Evolutionary conservation across 1,139 yeast genomes (phyloP).

Genomic region (Hansenula sp.): DNA sequence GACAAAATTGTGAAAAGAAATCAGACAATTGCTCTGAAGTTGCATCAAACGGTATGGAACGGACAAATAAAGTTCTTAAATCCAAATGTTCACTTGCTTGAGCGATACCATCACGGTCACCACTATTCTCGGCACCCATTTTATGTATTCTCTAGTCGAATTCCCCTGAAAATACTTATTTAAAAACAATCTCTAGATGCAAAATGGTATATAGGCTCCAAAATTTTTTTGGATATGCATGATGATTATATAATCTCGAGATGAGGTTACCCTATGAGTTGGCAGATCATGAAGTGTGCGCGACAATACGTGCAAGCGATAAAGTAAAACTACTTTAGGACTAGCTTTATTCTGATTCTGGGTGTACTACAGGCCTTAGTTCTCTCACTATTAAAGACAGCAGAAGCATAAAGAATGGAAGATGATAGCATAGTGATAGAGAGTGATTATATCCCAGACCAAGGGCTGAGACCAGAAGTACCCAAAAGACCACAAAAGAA

Average conservation of each 20-base stretch:
- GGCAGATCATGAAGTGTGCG: too few species aligned
- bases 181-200: neutral
- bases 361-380: too few species aligned
- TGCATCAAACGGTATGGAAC: constrained; percentile 77
- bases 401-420: constrained; percentile 1
- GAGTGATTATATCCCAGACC: neutral
- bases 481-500: constrained; percentile 14
- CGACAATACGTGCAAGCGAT: too few species aligned
- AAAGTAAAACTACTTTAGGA: too few species aligned
- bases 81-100: constrained; percentile 26
- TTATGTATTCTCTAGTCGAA: neutral
- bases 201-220: neutral
- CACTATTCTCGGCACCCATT: constrained; percentile 5
- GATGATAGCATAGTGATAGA: neutral
- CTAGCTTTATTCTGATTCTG: too few species aligned
- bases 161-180: neutral
- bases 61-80: constrained; percentile 71
- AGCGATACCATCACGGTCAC: neutral
- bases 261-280: neutral
- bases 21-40: constrained; percentile 78
- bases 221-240: neutral
- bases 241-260: neutral
- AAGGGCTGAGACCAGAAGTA: constrained; percentile 4
- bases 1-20: constrained; percentile 87
- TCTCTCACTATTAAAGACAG: too few species aligned